phyloP scores from a whole-genome alignment of 2,329 filamentous ascomycete species.

The Coniochaeta ligniaria region DNA sequence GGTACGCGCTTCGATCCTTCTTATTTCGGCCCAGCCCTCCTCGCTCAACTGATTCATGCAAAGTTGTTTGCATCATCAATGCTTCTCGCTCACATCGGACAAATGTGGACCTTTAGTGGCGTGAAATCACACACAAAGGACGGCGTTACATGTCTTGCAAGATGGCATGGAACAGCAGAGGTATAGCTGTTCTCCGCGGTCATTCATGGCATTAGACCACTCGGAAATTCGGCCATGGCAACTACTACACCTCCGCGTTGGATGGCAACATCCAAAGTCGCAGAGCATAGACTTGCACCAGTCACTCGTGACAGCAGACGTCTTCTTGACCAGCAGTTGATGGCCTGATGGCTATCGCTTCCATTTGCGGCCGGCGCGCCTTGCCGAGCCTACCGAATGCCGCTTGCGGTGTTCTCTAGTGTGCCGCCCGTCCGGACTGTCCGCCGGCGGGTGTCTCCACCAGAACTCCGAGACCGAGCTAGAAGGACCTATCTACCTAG shows the following conservation, averaged over 20 bases:
- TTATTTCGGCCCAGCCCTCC: neutral
- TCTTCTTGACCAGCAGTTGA: neutral
- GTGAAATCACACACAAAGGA: neutral
- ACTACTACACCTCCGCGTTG: too few relatives aligned
- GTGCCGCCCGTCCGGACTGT: neutral
- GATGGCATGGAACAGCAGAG: neutral
- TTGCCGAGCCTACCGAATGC: neutral
- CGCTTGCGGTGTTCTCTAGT: neutral
- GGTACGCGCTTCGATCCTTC: neutral
- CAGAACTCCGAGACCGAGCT: neutral
- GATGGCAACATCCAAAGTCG: neutral
- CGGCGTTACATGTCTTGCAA: neutral
- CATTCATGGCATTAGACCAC: neutral
- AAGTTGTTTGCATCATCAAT: neutral
- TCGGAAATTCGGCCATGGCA: too few relatives aligned
- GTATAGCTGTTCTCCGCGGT: neutral
- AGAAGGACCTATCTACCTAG: too few relatives aligned
- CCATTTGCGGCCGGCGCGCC: neutral
- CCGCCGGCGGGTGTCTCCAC: neutral
- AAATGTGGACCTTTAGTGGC: neutral
- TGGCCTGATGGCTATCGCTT: neutral
- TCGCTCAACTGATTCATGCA: neutral
- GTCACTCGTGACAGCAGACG: neutral
- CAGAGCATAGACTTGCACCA: neutral
- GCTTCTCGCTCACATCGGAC: neutral